Base-by-base conservation (phyloP, 2,329 filamentous ascomycete genomes). In the Aspergillus novoparasiticus region DNA sequence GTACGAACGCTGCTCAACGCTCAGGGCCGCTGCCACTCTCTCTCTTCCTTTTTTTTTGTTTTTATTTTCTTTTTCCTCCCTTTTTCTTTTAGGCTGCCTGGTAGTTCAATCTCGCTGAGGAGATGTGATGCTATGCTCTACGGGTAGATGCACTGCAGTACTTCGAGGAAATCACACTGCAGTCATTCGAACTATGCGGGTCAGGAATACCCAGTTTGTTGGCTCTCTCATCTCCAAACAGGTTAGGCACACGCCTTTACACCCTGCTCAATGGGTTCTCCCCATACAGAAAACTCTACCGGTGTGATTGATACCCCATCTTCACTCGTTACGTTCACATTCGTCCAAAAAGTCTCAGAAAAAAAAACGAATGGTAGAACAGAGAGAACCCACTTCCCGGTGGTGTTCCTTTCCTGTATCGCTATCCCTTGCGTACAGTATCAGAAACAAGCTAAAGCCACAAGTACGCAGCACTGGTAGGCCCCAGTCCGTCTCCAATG, bases 371-470 rank as follows among this genome's bases (percentile, higher is more conserved):
- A 34, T 19, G 26, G 28, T n/a, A 54, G 8, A 54, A 23, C 30
- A 4, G 11, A 39, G 11, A 39, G 32, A 32, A 39, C 21, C 51
- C n/a, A 55, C 34, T 23, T 26, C 51, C 32, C 10, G 21, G 11
- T 23, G 21, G 9, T 39, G 4, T 23, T 39, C 32, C 51, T 28
- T 54, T 28, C 45, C 45, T 48, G 21, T 26, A 16, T 21, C 59
- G 55, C 39, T 57, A 66, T 68, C 67, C 67, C 67, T 69, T 69
- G 66, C 67, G 65, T 64, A 59, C 58, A 59, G 59, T 60, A 59
- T 59, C 50, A 64, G 56, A 66, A 61, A 62, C 56, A 50, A 59
- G 45, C 55, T 51, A 57, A 43, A 59, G 61, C 28, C 46, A 60
- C 41, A 58, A 58, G 36, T 50, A 48, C 59, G 34, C 58, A 53